Base-by-base conservation (phyloP, 208 protist species). In the Crithidia brevicula region DNA sequence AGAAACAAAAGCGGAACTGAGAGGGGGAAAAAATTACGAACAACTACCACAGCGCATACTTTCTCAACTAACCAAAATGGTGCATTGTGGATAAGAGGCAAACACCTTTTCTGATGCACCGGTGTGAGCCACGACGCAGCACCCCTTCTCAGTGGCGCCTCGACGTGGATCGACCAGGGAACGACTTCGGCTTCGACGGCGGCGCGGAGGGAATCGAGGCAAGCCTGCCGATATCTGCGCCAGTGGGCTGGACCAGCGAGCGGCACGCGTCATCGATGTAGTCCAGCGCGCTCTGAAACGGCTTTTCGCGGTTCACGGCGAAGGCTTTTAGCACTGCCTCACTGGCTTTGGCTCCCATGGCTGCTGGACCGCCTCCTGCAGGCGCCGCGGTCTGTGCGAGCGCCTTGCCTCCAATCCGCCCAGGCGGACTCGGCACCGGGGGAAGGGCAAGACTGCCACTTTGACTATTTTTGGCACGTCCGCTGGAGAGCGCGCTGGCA, bases 231-330 rank as follows among this genome's bases (percentile, higher is more conserved):
- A 76, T 23, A 27, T 53, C 66, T 4, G 28, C 43, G 28, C 75
- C 74, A 11, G 43, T 68, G 34, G 63, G 6, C 52, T 75, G 66
- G 1, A 69, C 34, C 10, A 81, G 67, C 18, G 45, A 64, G 38
- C 72, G 69, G 50, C 81, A 86, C 22, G 68, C 64, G 22, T 82
- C 76, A 36, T 86, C 76, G 59, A 86, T 67, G 67, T 71, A 78
- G 61, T 82, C 76, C 33, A 86, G 52, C 10, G 81, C 81, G 6
- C 43, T 63, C 31, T 60, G 38, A 64, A 77, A 86, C 47, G 43
- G 62, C 49, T 71, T 67, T 4, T 77, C 68, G 38, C 54, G 25
- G 46, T 46, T 62, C 25, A 60, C 73, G 28, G 50, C 31, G 30
- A 46, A 42, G 27, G 18, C 34, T 40, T 36, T 64, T 30, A 40